Evolutionary conservation across 179 eudicot genomes (phyloP).

Genomic region (Kewa caespitosa): DNA sequence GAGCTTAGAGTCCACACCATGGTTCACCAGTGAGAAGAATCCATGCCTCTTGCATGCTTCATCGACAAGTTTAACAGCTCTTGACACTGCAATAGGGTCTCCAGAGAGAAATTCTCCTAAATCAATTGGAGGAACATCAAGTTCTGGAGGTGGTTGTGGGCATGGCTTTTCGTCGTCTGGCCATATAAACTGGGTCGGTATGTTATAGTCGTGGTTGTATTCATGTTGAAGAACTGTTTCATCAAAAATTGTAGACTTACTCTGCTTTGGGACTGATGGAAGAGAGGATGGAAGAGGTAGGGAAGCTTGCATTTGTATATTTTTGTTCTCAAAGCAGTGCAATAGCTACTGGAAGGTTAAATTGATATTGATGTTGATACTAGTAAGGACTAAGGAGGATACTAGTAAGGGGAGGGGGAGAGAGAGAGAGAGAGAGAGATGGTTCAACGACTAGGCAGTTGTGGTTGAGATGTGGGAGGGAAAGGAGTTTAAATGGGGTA

Average conservation of each 20-base stretch:
- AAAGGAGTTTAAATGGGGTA: constrained; percentile 28
- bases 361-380: no score
- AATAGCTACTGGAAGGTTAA: not conserved
- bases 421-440: not conserved
- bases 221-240: constrained; percentile 35
- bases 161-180: constrained; percentile 59
- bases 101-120: constrained; percentile 49
- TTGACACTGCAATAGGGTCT: constrained; percentile 37
- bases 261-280: not conserved
- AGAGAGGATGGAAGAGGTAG: not conserved
- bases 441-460: constrained; percentile 11
- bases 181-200: constrained; percentile 61
- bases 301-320: constrained; percentile 21
- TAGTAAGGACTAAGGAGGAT: not conserved
- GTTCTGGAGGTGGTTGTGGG: constrained; percentile 33
- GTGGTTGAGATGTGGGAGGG: constrained; percentile 14
- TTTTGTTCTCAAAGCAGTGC: constrained; percentile 7
- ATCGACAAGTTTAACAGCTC: constrained; percentile 45
- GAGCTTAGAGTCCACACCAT: constrained; percentile 52
- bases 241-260: constrained; percentile 33
- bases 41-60: constrained; percentile 79
- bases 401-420: not conserved
- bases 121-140: constrained; percentile 48
- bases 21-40: constrained; percentile 68
- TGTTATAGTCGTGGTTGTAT: constrained; percentile 20